Evolutionary conservation across 129 eudicot genomes (phyloP).

Genomic region (Pittosporum tobira): DNA sequence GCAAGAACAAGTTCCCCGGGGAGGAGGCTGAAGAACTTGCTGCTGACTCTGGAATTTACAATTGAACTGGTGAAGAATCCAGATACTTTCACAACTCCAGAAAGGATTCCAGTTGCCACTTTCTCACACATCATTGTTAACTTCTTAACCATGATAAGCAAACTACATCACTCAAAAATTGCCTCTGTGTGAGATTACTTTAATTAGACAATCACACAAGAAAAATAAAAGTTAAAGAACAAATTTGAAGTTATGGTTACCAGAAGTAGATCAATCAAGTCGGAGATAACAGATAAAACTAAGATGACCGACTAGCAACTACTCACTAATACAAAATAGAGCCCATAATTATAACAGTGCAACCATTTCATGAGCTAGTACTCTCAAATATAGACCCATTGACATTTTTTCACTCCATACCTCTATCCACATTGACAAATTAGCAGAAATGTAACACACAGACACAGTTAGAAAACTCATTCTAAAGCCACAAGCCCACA

Average conservation of each 20-base stretch:
- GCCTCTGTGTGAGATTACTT: not conserved
- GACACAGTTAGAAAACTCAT: too few relatives aligned
- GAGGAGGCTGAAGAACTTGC: conserved; percentile 59
- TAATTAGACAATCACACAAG: not conserved
- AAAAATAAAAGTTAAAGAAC: not conserved
- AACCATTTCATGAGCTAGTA: too few relatives aligned
- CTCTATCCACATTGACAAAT: too few relatives aligned
- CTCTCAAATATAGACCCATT: too few relatives aligned
- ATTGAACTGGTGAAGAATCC: conserved; percentile 61
- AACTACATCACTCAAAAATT: conserved; percentile 5
- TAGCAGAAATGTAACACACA: too few relatives aligned
- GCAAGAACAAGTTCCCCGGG: conserved; percentile 92
- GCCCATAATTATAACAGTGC: too few relatives aligned
- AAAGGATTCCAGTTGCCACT: conserved; percentile 71
- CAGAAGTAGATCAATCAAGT: not conserved
- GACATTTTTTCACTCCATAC: too few relatives aligned
- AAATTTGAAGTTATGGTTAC: not conserved
- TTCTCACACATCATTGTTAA: conserved; percentile 78
- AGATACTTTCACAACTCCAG: conserved; percentile 83
- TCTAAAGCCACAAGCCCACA: too few relatives aligned
- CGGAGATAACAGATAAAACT: not conserved
- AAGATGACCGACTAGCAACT: not conserved
- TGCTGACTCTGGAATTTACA: conserved; percentile 65
- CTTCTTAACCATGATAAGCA: conserved; percentile 50
- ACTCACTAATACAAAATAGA: too few relatives aligned